Conservation (phyloP, 192 early-diverging fungal genomes). For the Entomortierella lignicola region DNA sequence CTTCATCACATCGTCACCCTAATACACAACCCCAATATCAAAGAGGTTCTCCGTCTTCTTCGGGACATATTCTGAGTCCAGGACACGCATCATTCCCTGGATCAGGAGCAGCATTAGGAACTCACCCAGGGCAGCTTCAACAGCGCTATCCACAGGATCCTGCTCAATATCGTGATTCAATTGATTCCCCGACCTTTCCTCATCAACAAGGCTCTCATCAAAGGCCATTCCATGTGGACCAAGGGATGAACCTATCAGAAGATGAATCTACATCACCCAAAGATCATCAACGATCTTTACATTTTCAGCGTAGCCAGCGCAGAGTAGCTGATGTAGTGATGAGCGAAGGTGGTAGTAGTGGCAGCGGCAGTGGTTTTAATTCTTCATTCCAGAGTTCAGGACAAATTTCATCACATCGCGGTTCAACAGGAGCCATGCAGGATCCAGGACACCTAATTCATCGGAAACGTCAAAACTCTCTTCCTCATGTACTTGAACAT, state of each 20-base stretch:
- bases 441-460: constrained; percentile 5
- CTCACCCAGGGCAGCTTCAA: background rate
- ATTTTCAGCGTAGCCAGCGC: background rate
- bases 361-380: background rate
- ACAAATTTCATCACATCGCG: constrained; percentile 6
- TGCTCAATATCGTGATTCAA: background rate
- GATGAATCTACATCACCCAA: constrained; percentile 10
- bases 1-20: background rate
- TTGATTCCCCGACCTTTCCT: background rate
- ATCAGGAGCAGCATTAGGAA: background rate
- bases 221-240: constrained; percentile 1
- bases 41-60: constrained; percentile 8
- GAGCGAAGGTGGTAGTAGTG: background rate
- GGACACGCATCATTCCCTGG: constrained; percentile 19
- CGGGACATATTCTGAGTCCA: no score
- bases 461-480: constrained; percentile 33
- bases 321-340: background rate
- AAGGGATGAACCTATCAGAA: background rate
- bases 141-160: constrained; percentile 9
- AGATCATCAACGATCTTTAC: background rate
- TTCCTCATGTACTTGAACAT: constrained; percentile 35
- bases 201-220: constrained; percentile 8
- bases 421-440: constrained; percentile 9
- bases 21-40: background rate
- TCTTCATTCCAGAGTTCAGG: background rate